phyloP scores from a whole-genome alignment of 768 basidiomycete genomes.

The Boletus sensibilis region DNA sequence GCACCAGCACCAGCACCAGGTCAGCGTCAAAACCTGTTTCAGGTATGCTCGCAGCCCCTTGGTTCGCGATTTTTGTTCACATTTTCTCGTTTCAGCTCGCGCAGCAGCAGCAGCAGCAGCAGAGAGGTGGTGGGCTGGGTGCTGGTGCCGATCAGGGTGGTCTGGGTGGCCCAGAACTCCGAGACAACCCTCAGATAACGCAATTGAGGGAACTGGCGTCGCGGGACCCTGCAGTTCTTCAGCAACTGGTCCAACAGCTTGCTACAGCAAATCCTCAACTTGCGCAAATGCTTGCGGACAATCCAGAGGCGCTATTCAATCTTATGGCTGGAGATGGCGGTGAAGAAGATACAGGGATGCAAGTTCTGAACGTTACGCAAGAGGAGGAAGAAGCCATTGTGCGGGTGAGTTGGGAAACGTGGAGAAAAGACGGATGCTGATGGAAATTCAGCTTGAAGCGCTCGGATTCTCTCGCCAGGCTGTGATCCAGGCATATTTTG shows the following conservation, averaged over 20 bases:
- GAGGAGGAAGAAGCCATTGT: slow-evolving; percentile 89
- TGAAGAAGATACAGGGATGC: slow-evolving; percentile 35
- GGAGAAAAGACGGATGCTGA: slow-evolving; percentile 1
- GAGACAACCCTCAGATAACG: slow-evolving; percentile 61
- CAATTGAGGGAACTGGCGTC: slow-evolving; percentile 71
- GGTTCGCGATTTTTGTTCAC: neutral
- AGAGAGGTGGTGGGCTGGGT: slow-evolving; percentile 31
- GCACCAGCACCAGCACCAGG: slow-evolving; percentile 31
- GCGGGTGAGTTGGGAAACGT: slow-evolving; percentile 57
- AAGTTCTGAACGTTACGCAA: slow-evolving; percentile 71
- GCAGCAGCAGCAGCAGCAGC: slow-evolving; percentile 50
- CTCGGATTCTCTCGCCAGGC: slow-evolving; percentile 83
- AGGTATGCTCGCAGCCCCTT: slow-evolving; percentile 43
- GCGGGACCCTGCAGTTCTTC: slow-evolving; percentile 76
- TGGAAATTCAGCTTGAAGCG: slow-evolving; percentile 60
- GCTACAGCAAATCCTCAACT: slow-evolving; percentile 71
- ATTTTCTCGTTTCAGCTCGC: slow-evolving; percentile 52
- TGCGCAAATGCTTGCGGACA: slow-evolving; percentile 60
- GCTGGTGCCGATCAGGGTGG: slow-evolving; percentile 22
- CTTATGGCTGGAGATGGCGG: slow-evolving; percentile 53
- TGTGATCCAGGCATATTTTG: slow-evolving; percentile 89
- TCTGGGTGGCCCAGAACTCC: slow-evolving; percentile 44
- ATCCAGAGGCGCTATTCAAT: slow-evolving; percentile 69
- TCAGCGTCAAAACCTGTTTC: slow-evolving; percentile 83
- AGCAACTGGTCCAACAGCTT: slow-evolving; percentile 83